Evolutionary conservation across 805 yeast genomes (phyloP).

Genomic region (Kluyveromyces aestuarii): DNA sequence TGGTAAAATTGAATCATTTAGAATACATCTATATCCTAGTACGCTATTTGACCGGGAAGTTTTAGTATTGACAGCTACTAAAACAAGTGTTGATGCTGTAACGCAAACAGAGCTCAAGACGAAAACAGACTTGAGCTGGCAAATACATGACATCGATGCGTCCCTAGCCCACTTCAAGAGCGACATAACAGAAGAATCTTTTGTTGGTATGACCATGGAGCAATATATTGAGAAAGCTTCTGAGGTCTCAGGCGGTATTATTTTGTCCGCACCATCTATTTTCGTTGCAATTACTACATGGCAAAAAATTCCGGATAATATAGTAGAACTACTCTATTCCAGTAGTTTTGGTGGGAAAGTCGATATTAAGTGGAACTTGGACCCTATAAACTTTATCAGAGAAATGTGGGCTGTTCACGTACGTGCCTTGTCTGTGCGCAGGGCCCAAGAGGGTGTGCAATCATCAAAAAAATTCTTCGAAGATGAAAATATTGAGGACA

Average conservation of each 20-base stretch:
- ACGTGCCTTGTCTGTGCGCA: slow-evolving; percentile 57
- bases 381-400: slow-evolving; percentile 79
- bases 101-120: slow-evolving; percentile 29
- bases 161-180: slow-evolving; percentile 54
- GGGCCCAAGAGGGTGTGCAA: slow-evolving; percentile 28
- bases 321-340: slow-evolving; percentile 57
- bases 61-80: slow-evolving; percentile 49
- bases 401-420: slow-evolving; percentile 90
- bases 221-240: slow-evolving; percentile 48
- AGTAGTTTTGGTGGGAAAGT: slow-evolving; percentile 84
- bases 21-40: slow-evolving; percentile 71
- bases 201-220: slow-evolving; percentile 38
- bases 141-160: slow-evolving; percentile 53
- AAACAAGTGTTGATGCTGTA: slow-evolving; percentile 41
- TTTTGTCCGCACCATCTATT: slow-evolving; percentile 72
- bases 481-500: slow-evolving; percentile 31
- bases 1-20: slow-evolving; percentile 46
- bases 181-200: slow-evolving; percentile 40
- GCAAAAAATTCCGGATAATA: slow-evolving; percentile 43
- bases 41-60: slow-evolving; percentile 73
- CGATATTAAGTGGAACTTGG: slow-evolving; percentile 89
- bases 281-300: slow-evolving; percentile 66
- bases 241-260: slow-evolving; percentile 67
- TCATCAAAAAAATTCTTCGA: slow-evolving; percentile 16
- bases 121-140: slow-evolving; percentile 50